Evolutionary conservation across 2,329 filamentous ascomycete species (phyloP).

Genomic region (Fonsecaea nubica): DNA sequence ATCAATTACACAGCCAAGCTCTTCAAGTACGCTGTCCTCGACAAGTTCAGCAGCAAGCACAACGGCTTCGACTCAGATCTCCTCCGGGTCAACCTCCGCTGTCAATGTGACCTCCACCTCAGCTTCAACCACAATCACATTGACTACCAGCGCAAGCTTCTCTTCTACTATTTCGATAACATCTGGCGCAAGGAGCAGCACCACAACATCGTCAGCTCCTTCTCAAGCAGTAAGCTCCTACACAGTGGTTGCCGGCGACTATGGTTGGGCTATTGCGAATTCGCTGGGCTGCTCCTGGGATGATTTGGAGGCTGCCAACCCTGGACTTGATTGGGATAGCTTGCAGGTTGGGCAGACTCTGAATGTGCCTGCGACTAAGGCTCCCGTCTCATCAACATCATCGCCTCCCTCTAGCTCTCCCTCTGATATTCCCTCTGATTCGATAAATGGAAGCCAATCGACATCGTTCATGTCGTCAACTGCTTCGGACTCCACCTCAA

Average conservation of each 20-base stretch:
- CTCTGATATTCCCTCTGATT: background rate
- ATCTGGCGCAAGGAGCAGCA: slow-evolving; percentile 1
- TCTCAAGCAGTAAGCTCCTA: slow-evolving; percentile 20
- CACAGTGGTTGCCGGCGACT: slow-evolving; percentile 32
- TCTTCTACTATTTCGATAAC: background rate
- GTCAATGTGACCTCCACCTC: slow-evolving; percentile 10
- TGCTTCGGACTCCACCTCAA: background rate
- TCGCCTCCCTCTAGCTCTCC: background rate
- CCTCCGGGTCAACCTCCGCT: background rate
- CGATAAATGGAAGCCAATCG: slow-evolving; percentile 7
- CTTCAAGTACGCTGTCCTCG: slow-evolving; percentile 1
- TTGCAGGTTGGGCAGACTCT: slow-evolving; percentile 32
- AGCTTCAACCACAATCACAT: slow-evolving; percentile 11
- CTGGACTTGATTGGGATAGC: slow-evolving; percentile 33
- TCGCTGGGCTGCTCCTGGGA: slow-evolving; percentile 32
- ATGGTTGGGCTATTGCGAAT: slow-evolving; percentile 29
- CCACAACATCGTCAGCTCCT: slow-evolving; percentile 19
- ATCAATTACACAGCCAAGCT: background rate
- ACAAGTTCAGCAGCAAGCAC: background rate
- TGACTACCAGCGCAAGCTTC: slow-evolving; percentile 10
- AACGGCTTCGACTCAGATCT: slow-evolving; percentile 4
- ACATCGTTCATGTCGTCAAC: background rate
- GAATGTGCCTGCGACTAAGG: slow-evolving; percentile 24
- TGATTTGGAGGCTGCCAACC: slow-evolving; percentile 33
- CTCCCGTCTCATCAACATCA: slow-evolving; percentile 7